phyloP scores from a whole-genome alignment of 2,329 filamentous ascomycete genomes.

The Aspergillus japonicus region DNA sequence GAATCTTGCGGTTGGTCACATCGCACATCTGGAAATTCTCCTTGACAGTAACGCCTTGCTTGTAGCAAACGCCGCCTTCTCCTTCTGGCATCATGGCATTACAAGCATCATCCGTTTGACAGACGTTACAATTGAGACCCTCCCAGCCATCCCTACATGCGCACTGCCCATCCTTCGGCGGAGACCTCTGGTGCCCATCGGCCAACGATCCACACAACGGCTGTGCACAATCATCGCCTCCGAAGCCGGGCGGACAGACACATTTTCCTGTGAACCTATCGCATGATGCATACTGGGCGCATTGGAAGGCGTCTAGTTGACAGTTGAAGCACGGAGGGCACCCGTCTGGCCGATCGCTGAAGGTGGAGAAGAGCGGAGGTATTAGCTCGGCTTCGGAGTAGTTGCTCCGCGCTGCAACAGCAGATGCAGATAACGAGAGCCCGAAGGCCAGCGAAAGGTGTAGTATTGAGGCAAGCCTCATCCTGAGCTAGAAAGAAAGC shows the following conservation, averaged over 20 bases:
- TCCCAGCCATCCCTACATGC: constrained; percentile 90
- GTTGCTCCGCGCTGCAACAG: constrained; percentile 43
- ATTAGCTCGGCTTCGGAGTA: constrained; percentile 60
- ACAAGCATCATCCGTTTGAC: constrained; percentile 77
- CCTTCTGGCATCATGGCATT: constrained; percentile 81
- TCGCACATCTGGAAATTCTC: constrained; percentile 98
- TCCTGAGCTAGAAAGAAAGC: constrained; percentile 18
- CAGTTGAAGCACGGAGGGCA: constrained; percentile 82
- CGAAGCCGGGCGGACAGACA: constrained; percentile 86
- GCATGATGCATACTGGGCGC: constrained; percentile 85
- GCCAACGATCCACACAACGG: constrained; percentile 90
- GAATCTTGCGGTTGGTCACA: constrained; percentile 93
- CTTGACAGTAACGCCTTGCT: constrained; percentile 83
- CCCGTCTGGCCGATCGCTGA: constrained; percentile 65
- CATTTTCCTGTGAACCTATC: constrained; percentile 91
- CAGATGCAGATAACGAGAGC: constrained; percentile 24
- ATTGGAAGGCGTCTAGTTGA: constrained; percentile 86
- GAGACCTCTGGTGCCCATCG: constrained; percentile 73
- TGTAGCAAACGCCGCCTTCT: constrained; percentile 85
- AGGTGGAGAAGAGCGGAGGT: constrained; percentile 67
- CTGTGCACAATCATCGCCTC: constrained; percentile 86
- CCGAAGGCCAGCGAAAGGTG: constrained; percentile 27
- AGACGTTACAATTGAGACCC: constrained; percentile 98
- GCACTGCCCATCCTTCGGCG: constrained; percentile 70
- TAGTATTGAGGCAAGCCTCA: constrained; percentile 27